Base-by-base conservation (phyloP, 179 eudicot genomes). In the Vitellaria paradoxa region DNA sequence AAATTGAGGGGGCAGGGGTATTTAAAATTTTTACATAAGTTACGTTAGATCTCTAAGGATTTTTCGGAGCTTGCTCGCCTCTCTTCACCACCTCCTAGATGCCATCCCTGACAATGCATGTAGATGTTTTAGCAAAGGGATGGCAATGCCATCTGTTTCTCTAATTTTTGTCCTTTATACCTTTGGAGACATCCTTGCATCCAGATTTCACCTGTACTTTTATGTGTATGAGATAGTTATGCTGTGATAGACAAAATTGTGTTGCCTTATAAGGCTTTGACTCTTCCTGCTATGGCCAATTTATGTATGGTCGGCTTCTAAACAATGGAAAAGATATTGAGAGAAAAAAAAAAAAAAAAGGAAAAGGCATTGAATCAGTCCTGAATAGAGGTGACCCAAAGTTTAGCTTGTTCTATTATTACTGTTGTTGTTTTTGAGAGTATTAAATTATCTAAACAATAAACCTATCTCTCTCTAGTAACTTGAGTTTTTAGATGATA, bases 181-280 rank as follows among this genome's bases (percentile, higher is more conserved):
- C 23, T 24, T 18, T 49, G 49, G 20, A 47, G 20, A 47, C 45
- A 50, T 63, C 45, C 57, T 46, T 61, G 40, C 68, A 47, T 47
- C 55, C 45, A 42, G 45, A 42, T 42, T 42, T 5, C 60, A 46
- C 59, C 53, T 46, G 45, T 59, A 63, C 46, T 63, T 74, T 7
- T 49, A 64, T 26, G 68, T 42, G 18, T n/a, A 10, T 12, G 60
- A 74, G 26, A 18, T 18, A 45, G 11, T 45, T 11, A 63, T 49
- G 59, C 26, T 24, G 17, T 50, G 70, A 47, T 18, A 14, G 70
- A 75, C 69, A 63, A 63, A 64, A 13, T 26, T 75, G 60, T 75
- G 6, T 23, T 59, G 6, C 30, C 23, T 37, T 21, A 15, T 30
- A 21, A 30, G 75, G 62, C 21, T 72, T 55, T 42, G 37, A 73